phyloP scores from a whole-genome alignment of 2,329 filamentous ascomycete genomes.

The Neophaeococcomyces mojaviensis region DNA sequence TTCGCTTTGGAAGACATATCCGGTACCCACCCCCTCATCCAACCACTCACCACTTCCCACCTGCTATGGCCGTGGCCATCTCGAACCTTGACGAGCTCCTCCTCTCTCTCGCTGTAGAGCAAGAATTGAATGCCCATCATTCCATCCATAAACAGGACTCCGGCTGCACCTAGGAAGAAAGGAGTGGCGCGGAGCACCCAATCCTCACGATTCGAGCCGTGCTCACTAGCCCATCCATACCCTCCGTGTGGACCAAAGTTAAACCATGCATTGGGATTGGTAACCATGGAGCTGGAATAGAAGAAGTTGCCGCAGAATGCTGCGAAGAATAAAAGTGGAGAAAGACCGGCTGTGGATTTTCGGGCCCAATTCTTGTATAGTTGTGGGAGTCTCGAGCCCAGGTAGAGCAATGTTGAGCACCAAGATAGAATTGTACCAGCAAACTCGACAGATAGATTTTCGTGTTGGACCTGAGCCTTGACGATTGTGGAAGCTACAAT shows the following conservation, averaged over 20 bases:
- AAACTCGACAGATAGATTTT: constrained; percentile 30
- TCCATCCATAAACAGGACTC: constrained; percentile 55
- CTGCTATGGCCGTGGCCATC: constrained; percentile 37
- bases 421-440: constrained; percentile 49
- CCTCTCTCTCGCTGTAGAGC: constrained; percentile 47
- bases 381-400: constrained; percentile 55
- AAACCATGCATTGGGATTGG: constrained; percentile 57
- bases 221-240: constrained; percentile 51
- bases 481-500: constrained; percentile 12
- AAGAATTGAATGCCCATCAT: constrained; percentile 57
- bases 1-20: constrained; percentile 36
- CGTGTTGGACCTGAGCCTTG: constrained; percentile 10
- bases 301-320: constrained; percentile 63
- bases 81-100: constrained; percentile 41
- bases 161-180: constrained; percentile 60
- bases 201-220: constrained; percentile 46
- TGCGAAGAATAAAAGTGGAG: constrained; percentile 55
- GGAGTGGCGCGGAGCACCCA: constrained; percentile 55
- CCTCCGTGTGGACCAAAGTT: constrained; percentile 50
- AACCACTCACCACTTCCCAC: constrained; percentile 54
- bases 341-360: constrained; percentile 57
- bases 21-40: constrained; percentile 61
- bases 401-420: constrained; percentile 50
- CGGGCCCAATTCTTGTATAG: constrained; percentile 58
- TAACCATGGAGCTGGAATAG: constrained; percentile 55